Conservation (phyloP, 805 yeast species). For the Metschnikowia shivogae region DNA sequence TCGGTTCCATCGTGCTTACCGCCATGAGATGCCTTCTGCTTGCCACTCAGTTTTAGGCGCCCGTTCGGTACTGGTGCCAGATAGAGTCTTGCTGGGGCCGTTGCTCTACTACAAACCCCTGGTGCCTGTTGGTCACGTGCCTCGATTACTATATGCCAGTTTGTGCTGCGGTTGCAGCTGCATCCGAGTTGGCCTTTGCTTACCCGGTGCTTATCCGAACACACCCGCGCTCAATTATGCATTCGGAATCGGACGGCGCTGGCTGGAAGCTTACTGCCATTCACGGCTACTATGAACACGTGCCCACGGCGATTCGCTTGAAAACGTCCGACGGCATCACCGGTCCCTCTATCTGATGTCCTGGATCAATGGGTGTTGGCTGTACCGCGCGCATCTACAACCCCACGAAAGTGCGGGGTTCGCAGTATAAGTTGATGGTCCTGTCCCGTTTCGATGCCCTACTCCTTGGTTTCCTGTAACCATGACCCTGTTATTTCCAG, state of each 20-base stretch:
- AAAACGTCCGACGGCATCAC: too few species aligned
- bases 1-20: too few species aligned
- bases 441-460: not conserved
- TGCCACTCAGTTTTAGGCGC: too few species aligned
- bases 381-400: not conserved
- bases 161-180: not conserved
- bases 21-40: too few species aligned
- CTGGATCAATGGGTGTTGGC: not conserved
- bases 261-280: too few species aligned
- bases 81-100: too few species aligned
- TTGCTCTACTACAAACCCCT: slow-evolving; percentile 56
- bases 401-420: slow-evolving; percentile 4
- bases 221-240: too few species aligned
- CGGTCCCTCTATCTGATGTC: not conserved
- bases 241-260: not conserved
- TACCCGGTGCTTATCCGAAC: not conserved
- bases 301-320: too few species aligned
- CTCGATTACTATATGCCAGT: not conserved
- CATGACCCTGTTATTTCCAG: slow-evolving; percentile 8
- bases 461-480: slow-evolving; percentile 1
- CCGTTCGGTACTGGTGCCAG: too few species aligned
- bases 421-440: not conserved
- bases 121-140: slow-evolving; percentile 50
- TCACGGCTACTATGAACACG: too few species aligned
- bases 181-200: not conserved